Evolutionary conservation across 345 rosid genomes (phyloP), one percentile per base, ranked within the genome.

Genomic region (Arabidopsis thaliana): DNA sequence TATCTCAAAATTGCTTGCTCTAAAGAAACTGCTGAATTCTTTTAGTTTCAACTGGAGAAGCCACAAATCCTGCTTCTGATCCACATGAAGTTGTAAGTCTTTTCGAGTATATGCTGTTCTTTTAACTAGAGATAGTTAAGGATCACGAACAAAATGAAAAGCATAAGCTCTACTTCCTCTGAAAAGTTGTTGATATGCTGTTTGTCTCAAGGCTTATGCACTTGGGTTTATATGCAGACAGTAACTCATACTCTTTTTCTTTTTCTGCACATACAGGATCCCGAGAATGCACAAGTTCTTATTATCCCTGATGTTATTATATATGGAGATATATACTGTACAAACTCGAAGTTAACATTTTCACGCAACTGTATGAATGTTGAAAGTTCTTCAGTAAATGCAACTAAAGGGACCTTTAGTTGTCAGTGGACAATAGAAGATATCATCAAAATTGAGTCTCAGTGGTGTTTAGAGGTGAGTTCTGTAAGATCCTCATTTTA

Each of bases 401-500:
- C 78, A 51, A 77, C 77, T 61, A 53, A 67, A 59, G 63, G 44
- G 55, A 76, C 73, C 30, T 83, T 85, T 71, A 76, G 81, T 53
- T 81, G 67, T 68, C 77, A 73, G 72, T 87, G 92, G 92, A 50
- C 69, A 41, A 57, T 80, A 65, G 85, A 48, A 60, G 88, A 89
- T 65, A 66, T 89, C 63, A 58, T 83, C 71, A 83, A 50, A 58
- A 82, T 89, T 67, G 83, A 82, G 72, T 83, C 88, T 48, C 69
- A 78, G 74, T 89, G 92, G 95, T 67, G 53, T 68, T 69, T 52
- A 56, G 61, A 42, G 83, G 92, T 86, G 82, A 81, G 90, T 74
- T 70, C 68, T 51, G 58, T 44, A 62, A 51, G 36, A 32, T 44
- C 45, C 23, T 60, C 25, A 67, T 50, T 72, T 66, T 16, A 16